Percentiles rank a stretch among this genome's conserved stretches.
phyloP scores from a whole-genome alignment of 768 basidiomycete species.

The Hirschioporus abietinus region DNA sequence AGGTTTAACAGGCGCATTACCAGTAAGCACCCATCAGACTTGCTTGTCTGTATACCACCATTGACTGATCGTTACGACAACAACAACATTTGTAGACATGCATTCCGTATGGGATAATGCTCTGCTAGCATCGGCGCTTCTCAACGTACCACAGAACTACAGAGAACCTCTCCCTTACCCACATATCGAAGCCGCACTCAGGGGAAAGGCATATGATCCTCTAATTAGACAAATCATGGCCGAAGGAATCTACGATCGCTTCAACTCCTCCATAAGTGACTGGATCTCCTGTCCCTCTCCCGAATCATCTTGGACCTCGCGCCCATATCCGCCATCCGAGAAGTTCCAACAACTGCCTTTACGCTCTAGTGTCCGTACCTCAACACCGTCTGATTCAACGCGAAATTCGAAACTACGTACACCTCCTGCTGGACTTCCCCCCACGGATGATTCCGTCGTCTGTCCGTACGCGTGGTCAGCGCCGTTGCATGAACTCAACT shows the following conservation, averaged over 20 bases:
- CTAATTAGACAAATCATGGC: conserved; percentile 82
- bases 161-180: conserved; percentile 62
- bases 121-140: conserved; percentile 78
- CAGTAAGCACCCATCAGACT: conserved; percentile 41
- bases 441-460: conserved; percentile 48
- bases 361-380: not conserved
- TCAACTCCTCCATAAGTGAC: conserved; percentile 47
- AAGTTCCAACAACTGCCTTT: not conserved
- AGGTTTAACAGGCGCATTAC: conserved; percentile 64
- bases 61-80: conserved; percentile 1
- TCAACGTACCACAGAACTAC: conserved; percentile 72
- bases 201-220: conserved; percentile 80
- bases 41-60: conserved; percentile 4
- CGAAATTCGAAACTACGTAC: conserved; percentile 4
- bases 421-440: not conserved
- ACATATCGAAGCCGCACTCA: conserved; percentile 60
- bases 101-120: conserved; percentile 86
- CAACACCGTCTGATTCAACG: not conserved
- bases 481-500: conserved; percentile 72
- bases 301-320: conserved; percentile 6
- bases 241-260: conserved; percentile 75
- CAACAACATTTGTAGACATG: conserved; percentile 43
- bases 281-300: conserved; percentile 68
- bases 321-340: conserved; percentile 9
- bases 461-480: conserved; percentile 81